A percentile compares a stretch with the other conserved stretches of the same genome.
Conservation (phyloP, 805 yeast genomes). For the Tetrapisispora pingtungensis region DNA sequence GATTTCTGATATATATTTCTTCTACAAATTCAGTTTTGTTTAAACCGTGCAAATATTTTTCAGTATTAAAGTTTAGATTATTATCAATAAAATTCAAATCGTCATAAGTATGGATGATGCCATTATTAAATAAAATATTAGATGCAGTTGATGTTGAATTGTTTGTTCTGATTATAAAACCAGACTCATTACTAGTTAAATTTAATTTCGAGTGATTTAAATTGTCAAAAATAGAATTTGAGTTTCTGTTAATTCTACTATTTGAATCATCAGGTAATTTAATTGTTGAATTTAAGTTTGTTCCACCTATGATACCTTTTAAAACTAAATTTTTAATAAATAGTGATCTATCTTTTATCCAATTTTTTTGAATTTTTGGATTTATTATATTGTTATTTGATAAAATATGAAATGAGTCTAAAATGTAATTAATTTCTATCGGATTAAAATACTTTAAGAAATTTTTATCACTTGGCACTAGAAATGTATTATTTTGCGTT, state of each 20-base stretch:
- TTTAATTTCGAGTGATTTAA: conserved; percentile 17
- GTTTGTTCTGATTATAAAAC: conserved; percentile 32
- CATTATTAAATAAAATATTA: conserved; percentile 38
- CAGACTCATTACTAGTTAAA: conserved; percentile 22
- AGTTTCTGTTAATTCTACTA: neutral
- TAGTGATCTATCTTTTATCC: conserved; percentile 14
- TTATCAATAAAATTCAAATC: conserved; percentile 20
- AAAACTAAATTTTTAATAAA: conserved; percentile 29
- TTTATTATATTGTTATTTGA: conserved; percentile 1
- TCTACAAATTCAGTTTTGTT: conserved; percentile 54
- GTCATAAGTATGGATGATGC: conserved; percentile 41
- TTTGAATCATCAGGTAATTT: neutral
- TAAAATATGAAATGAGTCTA: conserved; percentile 10
- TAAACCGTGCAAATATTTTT: conserved; percentile 49
- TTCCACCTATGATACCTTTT: conserved; percentile 39
- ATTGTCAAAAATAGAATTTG: conserved; percentile 9
- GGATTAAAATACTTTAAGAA: conserved; percentile 28
- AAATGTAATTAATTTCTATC: conserved; percentile 39
- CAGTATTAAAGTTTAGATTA: conserved; percentile 36
- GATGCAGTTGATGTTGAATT: conserved; percentile 28
- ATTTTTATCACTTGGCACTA: conserved; percentile 38
- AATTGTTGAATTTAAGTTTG: neutral
- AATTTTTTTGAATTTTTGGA: conserved; percentile 6
- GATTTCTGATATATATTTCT: conserved; percentile 55
- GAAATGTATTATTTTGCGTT: conserved; percentile 32